Evolutionary conservation across 768 basidiomycete species (phyloP), one percentile per base, ranked within the genome.

Genomic region (Leucosporidium scottii): DNA sequence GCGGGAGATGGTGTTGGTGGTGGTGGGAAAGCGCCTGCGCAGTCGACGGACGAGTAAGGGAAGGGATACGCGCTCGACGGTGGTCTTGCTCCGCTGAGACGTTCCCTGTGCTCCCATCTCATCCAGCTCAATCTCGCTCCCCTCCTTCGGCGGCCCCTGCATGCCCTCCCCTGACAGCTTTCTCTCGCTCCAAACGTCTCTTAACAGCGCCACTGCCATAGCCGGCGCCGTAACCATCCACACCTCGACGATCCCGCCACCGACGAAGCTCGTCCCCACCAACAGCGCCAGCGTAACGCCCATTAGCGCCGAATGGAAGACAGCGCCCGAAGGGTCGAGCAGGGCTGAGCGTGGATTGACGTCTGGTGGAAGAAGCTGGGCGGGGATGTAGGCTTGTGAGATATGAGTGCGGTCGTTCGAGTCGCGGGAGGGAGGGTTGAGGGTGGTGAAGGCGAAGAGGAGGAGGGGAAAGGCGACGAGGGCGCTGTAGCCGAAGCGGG

Each of bases 221-320:
- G 91, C 91, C 0, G 93, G 91, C 17, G 91, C 82, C 5, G 85
- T 88, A 57, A 94, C 88, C 78, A 83, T 85, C 88, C 89, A 92
- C 4, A 90, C 88, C 61, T 90, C 87, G 23, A 90, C 73, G 13
- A 64, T 36, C 8, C 65, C 69, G 44, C 66, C 81, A 56, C 65
- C 50, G 50, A 71, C 68, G 39, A 75, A 90, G 75, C 86, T 88
- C 68, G 87, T 85, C 7, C 86, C 85, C 61, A 94, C 85, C 27
- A 90, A 83, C 15, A 88, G 82, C n/a, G 84, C 78, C 21, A 97
- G 83, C 47, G 89, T 88, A 18, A 81, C 77, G 1, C 82, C 80
- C 18, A 96, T 82, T 55, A 93, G 78, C 28, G 83, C 73, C 59
- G 85, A 82, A 27, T 91, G 91, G 59, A 93, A 84, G 51, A 83